Conservation (phyloP, 495 filamentous ascomycete species). For the Aspergillus heteromorphus region DNA sequence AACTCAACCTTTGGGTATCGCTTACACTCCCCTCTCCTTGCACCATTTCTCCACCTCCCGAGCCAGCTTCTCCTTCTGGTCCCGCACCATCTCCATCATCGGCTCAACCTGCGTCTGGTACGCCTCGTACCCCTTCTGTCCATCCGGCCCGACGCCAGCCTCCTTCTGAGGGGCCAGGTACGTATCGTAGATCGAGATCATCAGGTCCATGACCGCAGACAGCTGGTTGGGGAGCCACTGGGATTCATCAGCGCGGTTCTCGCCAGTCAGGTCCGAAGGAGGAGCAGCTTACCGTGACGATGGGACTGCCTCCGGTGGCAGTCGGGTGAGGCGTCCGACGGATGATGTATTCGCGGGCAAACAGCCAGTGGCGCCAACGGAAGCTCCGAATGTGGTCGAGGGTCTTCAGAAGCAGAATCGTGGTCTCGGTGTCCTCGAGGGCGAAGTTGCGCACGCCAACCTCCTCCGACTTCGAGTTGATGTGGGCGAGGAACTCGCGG, state of each 20-base stretch:
- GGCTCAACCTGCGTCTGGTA: slow-evolving; percentile 44
- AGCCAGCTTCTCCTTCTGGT: slow-evolving; percentile 63
- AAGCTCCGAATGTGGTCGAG: slow-evolving; percentile 86
- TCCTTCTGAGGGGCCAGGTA: slow-evolving; percentile 42
- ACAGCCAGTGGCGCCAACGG: slow-evolving; percentile 90
- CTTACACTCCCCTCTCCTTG: slow-evolving; percentile 57
- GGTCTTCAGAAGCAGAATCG: slow-evolving; percentile 62
- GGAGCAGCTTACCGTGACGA: slow-evolving; percentile 60
- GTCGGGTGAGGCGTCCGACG: slow-evolving; percentile 76
- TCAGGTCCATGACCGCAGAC: slow-evolving; percentile 68
- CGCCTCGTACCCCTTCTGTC: slow-evolving; percentile 25
- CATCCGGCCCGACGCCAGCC: slow-evolving; percentile 6
- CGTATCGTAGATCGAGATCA: slow-evolving; percentile 55
- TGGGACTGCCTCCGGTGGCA: slow-evolving; percentile 86
- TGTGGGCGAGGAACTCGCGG: slow-evolving; percentile 71
- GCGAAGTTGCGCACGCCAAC: slow-evolving; percentile 59
- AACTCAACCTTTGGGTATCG: neutral
- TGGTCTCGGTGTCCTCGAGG: slow-evolving; percentile 45
- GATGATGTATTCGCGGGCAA: slow-evolving; percentile 91
- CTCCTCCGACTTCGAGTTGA: slow-evolving; percentile 50
- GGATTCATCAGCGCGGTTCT: neutral
- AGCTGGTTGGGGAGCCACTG: slow-evolving; percentile 85
- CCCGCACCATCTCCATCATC: slow-evolving; percentile 66
- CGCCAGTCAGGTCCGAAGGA: neutral
- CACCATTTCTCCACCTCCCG: slow-evolving; percentile 82